Base-by-base conservation (phyloP, 257 asterid species). In the Przewalskia tangutica region DNA sequence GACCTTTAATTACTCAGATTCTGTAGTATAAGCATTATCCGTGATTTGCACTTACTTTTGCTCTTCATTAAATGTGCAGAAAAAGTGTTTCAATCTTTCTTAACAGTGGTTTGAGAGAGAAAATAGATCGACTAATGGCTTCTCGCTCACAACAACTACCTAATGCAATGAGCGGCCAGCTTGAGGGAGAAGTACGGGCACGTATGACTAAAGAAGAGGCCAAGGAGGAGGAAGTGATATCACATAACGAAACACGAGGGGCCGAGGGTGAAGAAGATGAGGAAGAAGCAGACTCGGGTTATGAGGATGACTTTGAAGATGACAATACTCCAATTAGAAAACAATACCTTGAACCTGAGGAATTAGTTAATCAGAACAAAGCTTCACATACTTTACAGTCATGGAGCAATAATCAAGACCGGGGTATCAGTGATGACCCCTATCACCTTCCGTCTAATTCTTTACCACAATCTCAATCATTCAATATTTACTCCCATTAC, bases 1-100 rank as follows among this genome's bases (percentile, higher is more conserved):
- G 79, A 3, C 62, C 8, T 23, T 75, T 23, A 75, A 23, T 40
- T 75, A 13, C 20, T 50, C 62, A 75, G 23, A 14, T 48, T 75
- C 20, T 75, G 80, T 75, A 23, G 80, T 48, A 75, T 32, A 75
- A 50, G 3, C 62, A 75, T 75, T 23, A 62, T 50, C 59, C 4
- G 6, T 50, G 16, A 79, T 63, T 4, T 79, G 75, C 23, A 75
- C 48, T 71, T 58, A 38, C 27, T 51, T 75, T 36, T 81, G 23
- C 68, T 27, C 82, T 66, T 55, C 51, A 36, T 27, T 16, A 70
- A 60, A 34, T 89, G 83, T 84, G 87, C 97, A 93, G 98, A 62
- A 91, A 85, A 85, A 93, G 90, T 46, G 98, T 95, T 77, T 93
- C 98, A 8, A 88, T 48, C 55, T 95, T 95, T 86, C 95, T 95